Evolutionary conservation across 192 early-diverging fungal species (phyloP).

Genomic region (Paraglomus brasilianum): DNA sequence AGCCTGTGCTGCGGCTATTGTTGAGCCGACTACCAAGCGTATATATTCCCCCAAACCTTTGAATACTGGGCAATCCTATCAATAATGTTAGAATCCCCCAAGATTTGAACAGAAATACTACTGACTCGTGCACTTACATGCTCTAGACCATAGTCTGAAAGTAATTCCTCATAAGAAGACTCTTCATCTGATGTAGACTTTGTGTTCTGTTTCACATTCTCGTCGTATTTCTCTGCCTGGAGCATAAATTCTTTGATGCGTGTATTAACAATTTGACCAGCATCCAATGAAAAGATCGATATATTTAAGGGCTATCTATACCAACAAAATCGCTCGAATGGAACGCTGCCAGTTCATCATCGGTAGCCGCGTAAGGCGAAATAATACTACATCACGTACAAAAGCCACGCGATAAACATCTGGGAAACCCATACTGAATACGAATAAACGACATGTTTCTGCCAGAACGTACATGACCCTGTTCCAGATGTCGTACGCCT

Average conservation of each 20-base stretch:
- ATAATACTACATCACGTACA: slow-evolving; percentile 3
- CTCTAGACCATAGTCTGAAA: slow-evolving; percentile 40
- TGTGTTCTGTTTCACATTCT: neutral
- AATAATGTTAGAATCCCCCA: neutral
- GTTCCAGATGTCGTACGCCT: neutral
- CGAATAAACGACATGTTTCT: neutral
- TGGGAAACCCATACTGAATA: too few relatives aligned
- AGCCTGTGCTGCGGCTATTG: slow-evolving; percentile 37
- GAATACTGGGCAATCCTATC: slow-evolving; percentile 41
- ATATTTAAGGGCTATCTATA: slow-evolving; percentile 3
- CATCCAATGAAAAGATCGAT: neutral
- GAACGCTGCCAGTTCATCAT: slow-evolving; percentile 35
- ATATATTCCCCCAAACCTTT: slow-evolving; percentile 37
- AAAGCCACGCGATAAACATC: neutral
- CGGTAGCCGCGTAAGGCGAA: slow-evolving; percentile 34
- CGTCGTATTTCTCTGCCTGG: neutral
- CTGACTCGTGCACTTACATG: slow-evolving; percentile 18
- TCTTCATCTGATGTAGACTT: neutral
- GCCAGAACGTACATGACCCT: slow-evolving; percentile 12
- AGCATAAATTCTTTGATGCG: slow-evolving; percentile 22
- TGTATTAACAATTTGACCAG: slow-evolving; percentile 13
- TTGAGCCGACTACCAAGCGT: slow-evolving; percentile 37
- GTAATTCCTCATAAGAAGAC: slow-evolving; percentile 10
- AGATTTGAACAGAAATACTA: neutral
- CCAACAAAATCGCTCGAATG: slow-evolving; percentile 40